Evolutionary conservation across 2,329 filamentous ascomycete genomes (phyloP), one percentile per base, ranked within the genome.

Genomic region (Colletotrichum sp.): DNA sequence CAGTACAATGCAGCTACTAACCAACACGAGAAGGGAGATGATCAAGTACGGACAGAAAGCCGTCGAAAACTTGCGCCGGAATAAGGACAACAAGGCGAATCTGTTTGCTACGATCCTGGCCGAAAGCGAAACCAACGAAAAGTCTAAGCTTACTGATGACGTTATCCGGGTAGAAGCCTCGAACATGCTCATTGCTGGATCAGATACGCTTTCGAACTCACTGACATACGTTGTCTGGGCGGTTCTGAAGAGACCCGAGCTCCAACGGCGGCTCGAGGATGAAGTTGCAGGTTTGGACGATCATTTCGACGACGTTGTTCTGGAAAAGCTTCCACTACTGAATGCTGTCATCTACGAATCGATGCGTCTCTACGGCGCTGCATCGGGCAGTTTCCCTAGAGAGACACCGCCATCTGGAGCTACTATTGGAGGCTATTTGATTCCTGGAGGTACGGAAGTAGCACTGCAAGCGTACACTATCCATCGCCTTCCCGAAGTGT

Each of bases 181-280:
- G 16, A 79, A 77, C 0, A 88, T 88, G 77, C 90, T 91, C 66
- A 74, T 88, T 8, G 89, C 88, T 1, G 89, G 89, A 3, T 88
- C 84, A 48, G 89, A 90, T 73, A 91, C 89, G 0, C 90, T 89
- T 0, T 85, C 88, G 2, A 83, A 84, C 15, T 87, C 87, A 0
- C 76, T 91, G 32, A 90, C 88, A 0, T 91, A 89, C 71, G 79
- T 88, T 1, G 78, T 86, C 8, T 89, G 85, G 85, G 78, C 80
- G 4, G 78, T 87, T 13, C 84, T 82, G 69, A 75, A 78, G n/a
- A 76, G 81, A 28, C 81, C 83, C 1, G 70, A 78, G 0, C 73
- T 87, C 18, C 81, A 81, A 55, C 77, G 79, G 4, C 77, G 73
- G 5, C 79, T 89, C 1, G 78, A 85, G 1, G 73, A 79, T 2